Percentiles rank a stretch among this genome's conserved stretches.
Conservation (phyloP, 495 filamentous ascomycete genomes). For the Penicillium paradoxum region DNA sequence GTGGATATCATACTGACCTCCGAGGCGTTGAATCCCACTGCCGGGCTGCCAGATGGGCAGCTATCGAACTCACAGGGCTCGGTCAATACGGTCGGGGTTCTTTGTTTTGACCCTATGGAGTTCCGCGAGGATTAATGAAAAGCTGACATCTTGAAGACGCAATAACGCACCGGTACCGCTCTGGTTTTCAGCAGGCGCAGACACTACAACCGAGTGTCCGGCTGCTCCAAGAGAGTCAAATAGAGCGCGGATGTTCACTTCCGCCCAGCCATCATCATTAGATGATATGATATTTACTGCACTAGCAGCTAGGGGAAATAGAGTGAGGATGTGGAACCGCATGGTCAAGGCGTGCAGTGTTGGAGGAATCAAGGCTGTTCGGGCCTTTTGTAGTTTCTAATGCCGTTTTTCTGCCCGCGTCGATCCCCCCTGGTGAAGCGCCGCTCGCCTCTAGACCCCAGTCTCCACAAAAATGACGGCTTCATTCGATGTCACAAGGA, state of each 20-base stretch:
- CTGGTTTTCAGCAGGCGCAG: constrained; percentile 59
- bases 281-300: constrained; percentile 57
- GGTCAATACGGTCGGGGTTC: constrained; percentile 38
- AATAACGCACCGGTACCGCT: constrained; percentile 51
- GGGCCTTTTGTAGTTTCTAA: background rate
- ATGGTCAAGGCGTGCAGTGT: background rate
- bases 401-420: background rate
- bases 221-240: constrained; percentile 46
- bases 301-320: constrained; percentile 12
- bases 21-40: constrained; percentile 51
- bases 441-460: background rate
- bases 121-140: background rate
- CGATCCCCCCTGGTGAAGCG: background rate
- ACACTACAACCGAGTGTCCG: constrained; percentile 57
- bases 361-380: background rate
- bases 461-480: background rate
- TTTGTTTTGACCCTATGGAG: constrained; percentile 47
- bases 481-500: no score
- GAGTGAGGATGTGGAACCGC: constrained; percentile 1
- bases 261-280: constrained; percentile 72
- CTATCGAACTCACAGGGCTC: constrained; percentile 53
- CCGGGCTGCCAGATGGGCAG: constrained; percentile 51
- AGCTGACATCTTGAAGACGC: background rate
- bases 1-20: constrained; percentile 11
- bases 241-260: constrained; percentile 56